phyloP scores from a whole-genome alignment of 2,329 filamentous ascomycete genomes.

The Verruconis gallopava region DNA sequence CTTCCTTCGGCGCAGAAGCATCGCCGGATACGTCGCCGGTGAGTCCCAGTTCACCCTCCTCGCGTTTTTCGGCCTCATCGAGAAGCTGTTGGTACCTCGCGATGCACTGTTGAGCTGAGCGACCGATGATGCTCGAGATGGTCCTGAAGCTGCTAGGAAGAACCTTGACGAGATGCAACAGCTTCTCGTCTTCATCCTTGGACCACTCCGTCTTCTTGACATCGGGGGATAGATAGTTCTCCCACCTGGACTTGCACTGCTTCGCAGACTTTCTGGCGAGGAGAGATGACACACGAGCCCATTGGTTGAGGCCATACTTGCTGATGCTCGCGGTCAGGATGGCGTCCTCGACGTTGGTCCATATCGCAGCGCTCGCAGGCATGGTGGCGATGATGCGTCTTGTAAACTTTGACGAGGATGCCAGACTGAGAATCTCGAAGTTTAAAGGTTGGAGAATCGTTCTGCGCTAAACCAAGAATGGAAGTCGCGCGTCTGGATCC shows the following conservation, averaged over 20 bases:
- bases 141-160: slow-evolving; percentile 99
- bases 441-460: no score
- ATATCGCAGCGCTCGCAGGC: slow-evolving; percentile 38
- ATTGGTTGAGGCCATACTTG: slow-evolving; percentile 48
- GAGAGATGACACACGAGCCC: slow-evolving; percentile 94
- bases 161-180: slow-evolving; percentile 90
- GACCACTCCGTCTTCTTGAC: slow-evolving; percentile 99
- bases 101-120: slow-evolving; percentile 92
- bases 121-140: slow-evolving; percentile 79
- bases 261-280: slow-evolving; percentile 96
- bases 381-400: no score
- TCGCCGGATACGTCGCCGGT: slow-evolving; percentile 76
- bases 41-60: slow-evolving; percentile 67
- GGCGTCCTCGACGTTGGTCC: slow-evolving; percentile 73
- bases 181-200: slow-evolving; percentile 94
- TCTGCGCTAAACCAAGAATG: no score
- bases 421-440: no score
- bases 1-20: slow-evolving; percentile 82
- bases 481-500: no score
- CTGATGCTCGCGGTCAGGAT: slow-evolving; percentile 67
- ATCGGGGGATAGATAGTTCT: slow-evolving; percentile 93
- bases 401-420: no score
- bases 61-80: slow-evolving; percentile 86
- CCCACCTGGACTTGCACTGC: slow-evolving; percentile 98
- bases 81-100: slow-evolving; percentile 94